Conservation (phyloP, 108 stramenopile genomes). For the Epithemia pelagica region DNA sequence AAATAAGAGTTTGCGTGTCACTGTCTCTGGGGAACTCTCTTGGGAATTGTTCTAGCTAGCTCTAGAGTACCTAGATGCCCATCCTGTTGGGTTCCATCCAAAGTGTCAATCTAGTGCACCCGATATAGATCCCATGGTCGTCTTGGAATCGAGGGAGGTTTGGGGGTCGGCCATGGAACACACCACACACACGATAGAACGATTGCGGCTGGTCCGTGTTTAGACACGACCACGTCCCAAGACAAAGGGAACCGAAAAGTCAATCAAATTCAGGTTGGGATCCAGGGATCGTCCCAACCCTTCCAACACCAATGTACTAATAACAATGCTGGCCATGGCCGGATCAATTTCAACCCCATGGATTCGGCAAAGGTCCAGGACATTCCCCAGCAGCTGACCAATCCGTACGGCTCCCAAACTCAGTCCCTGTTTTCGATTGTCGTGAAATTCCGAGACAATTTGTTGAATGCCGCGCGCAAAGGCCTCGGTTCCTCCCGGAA, state of each 20-base stretch:
- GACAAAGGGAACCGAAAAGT: slow-evolving; percentile 77
- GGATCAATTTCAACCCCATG: slow-evolving; percentile 89
- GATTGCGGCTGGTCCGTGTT: too few relatives aligned
- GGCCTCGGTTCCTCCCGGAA: slow-evolving; percentile 67
- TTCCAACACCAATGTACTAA: slow-evolving; percentile 84
- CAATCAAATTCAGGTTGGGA: slow-evolving; percentile 74
- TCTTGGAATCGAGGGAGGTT: too few relatives aligned
- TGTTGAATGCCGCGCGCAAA: slow-evolving; percentile 70
- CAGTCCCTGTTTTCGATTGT: slow-evolving; percentile 66
- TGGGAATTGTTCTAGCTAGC: too few relatives aligned
- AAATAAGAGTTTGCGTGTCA: too few relatives aligned
- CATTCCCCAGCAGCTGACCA: slow-evolving; percentile 59
- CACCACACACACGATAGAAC: too few relatives aligned
- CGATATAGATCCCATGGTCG: too few relatives aligned
- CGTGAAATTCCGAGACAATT: slow-evolving; percentile 85
- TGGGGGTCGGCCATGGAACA: too few relatives aligned
- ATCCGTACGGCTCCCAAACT: slow-evolving; percentile 83
- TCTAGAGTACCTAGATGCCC: too few relatives aligned
- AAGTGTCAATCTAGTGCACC: too few relatives aligned
- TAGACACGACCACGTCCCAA: slow-evolving; percentile 41
- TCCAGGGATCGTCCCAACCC: slow-evolving; percentile 82
- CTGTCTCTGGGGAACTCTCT: too few relatives aligned
- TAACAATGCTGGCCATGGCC: slow-evolving; percentile 79
- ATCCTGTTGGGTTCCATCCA: too few relatives aligned
- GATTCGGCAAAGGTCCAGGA: slow-evolving; percentile 74